phyloP scores from a whole-genome alignment of 1,284 basidiomycete genomes.

The Fomes fomentarius region DNA sequence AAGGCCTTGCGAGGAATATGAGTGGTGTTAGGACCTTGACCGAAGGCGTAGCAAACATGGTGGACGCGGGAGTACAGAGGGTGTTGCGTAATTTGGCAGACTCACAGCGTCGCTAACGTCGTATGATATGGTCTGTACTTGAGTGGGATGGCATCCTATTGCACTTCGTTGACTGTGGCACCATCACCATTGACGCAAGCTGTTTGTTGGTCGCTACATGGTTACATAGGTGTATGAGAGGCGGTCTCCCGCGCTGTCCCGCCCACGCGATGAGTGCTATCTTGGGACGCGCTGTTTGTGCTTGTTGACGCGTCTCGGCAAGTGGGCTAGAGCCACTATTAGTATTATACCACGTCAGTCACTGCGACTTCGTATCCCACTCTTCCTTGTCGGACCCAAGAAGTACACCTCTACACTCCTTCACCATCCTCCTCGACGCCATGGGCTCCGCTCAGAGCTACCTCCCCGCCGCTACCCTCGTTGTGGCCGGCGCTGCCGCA shows the following conservation, averaged over 20 bases:
- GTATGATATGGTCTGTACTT: neutral
- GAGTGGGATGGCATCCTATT: too few relatives aligned
- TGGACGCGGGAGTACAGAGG: conserved; percentile 26
- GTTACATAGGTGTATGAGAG: too few relatives aligned
- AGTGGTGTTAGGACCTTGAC: conserved; percentile 23
- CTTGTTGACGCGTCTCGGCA: conserved; percentile 29
- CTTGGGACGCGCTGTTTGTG: conserved; percentile 28
- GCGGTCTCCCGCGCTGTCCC: neutral
- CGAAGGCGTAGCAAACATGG: conserved; percentile 22
- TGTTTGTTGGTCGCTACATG: too few relatives aligned
- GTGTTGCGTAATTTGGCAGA: conserved; percentile 17
- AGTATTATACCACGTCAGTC: conserved; percentile 23
- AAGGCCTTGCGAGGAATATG: conserved; percentile 28
- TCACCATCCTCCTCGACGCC: neutral
- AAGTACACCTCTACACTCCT: conserved; percentile 9
- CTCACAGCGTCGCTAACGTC: conserved; percentile 9
- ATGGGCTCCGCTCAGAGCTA: conserved; percentile 58
- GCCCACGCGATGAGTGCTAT: conserved; percentile 1
- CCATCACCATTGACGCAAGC: too few relatives aligned
- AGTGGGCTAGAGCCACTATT: too few relatives aligned
- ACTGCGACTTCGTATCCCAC: neutral
- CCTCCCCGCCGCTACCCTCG: conserved; percentile 43
- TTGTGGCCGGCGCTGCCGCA: conserved; percentile 46
- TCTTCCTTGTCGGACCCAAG: neutral
- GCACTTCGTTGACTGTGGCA: too few relatives aligned